Conservation (phyloP, 495 filamentous ascomycete species). For the Penicillium ucsense region DNA sequence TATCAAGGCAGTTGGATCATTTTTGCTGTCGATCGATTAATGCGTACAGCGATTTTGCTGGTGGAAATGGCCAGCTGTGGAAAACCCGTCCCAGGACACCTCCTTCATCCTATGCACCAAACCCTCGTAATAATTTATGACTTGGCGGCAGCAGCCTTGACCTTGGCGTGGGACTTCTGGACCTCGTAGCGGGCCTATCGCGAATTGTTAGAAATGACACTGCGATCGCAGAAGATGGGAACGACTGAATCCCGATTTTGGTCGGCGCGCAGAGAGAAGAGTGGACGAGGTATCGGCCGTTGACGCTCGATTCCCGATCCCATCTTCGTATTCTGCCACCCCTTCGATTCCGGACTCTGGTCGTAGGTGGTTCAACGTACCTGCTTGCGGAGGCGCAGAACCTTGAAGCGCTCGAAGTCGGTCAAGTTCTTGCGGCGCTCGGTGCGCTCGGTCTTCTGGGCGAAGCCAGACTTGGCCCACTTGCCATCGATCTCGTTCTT, state of each 20-base stretch:
- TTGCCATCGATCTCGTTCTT: constrained; percentile 77
- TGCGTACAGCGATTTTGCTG: constrained; percentile 40
- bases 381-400: constrained; percentile 96
- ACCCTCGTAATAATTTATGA: constrained; percentile 41
- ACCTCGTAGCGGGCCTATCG: constrained; percentile 78
- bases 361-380: constrained; percentile 33
- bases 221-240: background rate
- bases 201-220: constrained; percentile 8
- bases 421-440: constrained; percentile 81
- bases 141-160: constrained; percentile 48
- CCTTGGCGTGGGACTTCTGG: constrained; percentile 82
- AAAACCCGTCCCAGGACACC: constrained; percentile 40
- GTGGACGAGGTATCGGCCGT: too few species aligned
- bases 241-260: background rate
- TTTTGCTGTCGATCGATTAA: constrained; percentile 40
- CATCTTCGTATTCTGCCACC: background rate
- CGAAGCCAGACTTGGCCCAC: constrained; percentile 80
- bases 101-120: constrained; percentile 40
- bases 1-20: constrained; percentile 43
- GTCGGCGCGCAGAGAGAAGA: too few species aligned
- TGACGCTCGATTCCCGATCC: background rate
- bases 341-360: background rate
- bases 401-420: constrained; percentile 99
- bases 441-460: constrained; percentile 74
- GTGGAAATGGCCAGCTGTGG: constrained; percentile 34